phyloP scores from a whole-genome alignment of 768 basidiomycete species.

The Hericium alpestre region DNA sequence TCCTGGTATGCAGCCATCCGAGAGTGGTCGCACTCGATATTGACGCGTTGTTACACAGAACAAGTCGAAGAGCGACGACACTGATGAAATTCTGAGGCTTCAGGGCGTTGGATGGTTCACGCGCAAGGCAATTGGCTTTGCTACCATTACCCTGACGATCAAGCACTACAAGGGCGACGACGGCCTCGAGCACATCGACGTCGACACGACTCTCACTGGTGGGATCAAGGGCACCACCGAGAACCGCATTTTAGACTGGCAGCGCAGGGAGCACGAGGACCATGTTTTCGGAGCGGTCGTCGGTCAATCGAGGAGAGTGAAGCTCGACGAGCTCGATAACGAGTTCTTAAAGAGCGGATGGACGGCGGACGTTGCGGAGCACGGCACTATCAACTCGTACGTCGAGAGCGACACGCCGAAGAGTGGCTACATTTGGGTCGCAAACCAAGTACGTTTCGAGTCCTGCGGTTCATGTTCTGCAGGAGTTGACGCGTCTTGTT shows the following conservation, averaged over 20 bases:
- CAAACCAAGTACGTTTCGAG: conserved; percentile 39
- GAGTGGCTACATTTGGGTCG: conserved; percentile 52
- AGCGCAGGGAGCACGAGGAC: conserved; percentile 42
- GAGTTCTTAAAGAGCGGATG: conserved; percentile 32
- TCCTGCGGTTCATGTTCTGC: neutral
- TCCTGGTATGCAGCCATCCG: conserved; percentile 37
- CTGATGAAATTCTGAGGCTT: conserved; percentile 52
- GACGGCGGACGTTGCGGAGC: conserved; percentile 28
- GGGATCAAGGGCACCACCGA: conserved; percentile 51
- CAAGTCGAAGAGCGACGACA: conserved; percentile 51
- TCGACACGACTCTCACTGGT: conserved; percentile 54
- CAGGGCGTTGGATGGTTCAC: conserved; percentile 70
- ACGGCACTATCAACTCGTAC: conserved; percentile 25
- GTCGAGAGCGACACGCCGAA: conserved; percentile 53
- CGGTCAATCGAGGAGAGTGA: conserved; percentile 25
- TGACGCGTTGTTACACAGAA: conserved; percentile 34
- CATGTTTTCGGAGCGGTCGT: conserved; percentile 50
- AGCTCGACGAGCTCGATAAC: conserved; percentile 21
- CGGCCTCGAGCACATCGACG: conserved; percentile 52
- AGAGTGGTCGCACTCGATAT: neutral
- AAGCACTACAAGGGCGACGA: conserved; percentile 52
- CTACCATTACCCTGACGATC: conserved; percentile 47
- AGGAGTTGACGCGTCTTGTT: neutral
- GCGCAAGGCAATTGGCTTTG: conserved; percentile 46
- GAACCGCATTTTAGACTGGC: conserved; percentile 46